These are phyloP conservation scores for Colletotrichum tofieldiae DNA, from an alignment of 2,329 filamentous ascomycete species.

Conservation along the genomic window DNA sequence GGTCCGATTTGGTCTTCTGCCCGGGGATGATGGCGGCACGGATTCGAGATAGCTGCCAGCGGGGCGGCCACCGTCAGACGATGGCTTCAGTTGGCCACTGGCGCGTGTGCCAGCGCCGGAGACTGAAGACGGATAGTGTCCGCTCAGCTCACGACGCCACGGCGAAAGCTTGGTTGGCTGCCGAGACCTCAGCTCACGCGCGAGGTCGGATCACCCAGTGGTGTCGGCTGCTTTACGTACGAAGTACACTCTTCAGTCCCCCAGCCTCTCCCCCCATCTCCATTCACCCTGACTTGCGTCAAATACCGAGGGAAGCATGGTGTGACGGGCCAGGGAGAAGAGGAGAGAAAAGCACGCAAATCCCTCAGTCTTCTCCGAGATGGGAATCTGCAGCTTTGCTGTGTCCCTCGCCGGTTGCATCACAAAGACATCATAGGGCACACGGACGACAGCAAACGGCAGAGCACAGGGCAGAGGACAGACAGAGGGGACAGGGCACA, in stretches of 20 bases:
- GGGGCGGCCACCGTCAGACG: conserved; percentile 23
- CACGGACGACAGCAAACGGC: conserved; percentile 23
- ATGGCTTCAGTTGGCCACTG: conserved; percentile 12
- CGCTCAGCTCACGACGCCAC: conserved; percentile 17
- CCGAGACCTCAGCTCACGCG: neutral
- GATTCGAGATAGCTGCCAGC: neutral
- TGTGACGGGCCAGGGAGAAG: neutral
- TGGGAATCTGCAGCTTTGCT: conserved; percentile 9
- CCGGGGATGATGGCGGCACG: conserved; percentile 14
- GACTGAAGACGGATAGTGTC: conserved; percentile 5
- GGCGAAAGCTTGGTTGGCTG: neutral
- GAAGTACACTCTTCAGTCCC: neutral
- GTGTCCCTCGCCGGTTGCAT: conserved; percentile 18
- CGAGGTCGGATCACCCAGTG: conserved; percentile 9
- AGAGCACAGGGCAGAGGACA: conserved; percentile 7
- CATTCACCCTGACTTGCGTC: neutral
- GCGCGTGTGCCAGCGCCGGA: neutral
- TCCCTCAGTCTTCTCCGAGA: neutral
- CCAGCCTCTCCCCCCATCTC: neutral
- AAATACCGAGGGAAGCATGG: neutral
- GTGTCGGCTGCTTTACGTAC: conserved; percentile 14
- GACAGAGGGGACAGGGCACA: conserved; percentile 1
- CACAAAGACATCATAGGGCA: conserved; percentile 38
- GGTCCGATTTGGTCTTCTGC: neutral
- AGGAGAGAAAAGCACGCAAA: neutral